Percentiles rank a stretch among this genome's conserved stretches.
These are phyloP conservation scores for Porodaedalea pini DNA, from an alignment of 1,284 basidiomycete genomes.

Conservation along the genomic window DNA sequence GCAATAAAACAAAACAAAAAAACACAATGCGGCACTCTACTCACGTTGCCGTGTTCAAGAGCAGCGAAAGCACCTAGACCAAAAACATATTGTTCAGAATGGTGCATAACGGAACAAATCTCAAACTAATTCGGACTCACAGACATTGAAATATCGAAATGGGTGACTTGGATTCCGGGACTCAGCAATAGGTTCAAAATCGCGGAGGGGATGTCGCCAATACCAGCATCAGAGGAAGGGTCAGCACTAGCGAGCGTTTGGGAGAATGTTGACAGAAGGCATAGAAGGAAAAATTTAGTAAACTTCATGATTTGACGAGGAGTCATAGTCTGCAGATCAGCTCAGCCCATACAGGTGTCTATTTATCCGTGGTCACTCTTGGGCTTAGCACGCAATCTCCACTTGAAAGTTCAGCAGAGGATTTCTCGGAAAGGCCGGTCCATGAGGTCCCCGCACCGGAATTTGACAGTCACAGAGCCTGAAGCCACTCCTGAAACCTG, in stretches of 20 bases:
- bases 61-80: constrained; percentile 9
- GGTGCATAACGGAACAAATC: neutral
- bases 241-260: neutral
- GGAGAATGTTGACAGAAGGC: neutral
- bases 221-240: neutral
- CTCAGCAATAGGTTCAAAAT: constrained; percentile 14
- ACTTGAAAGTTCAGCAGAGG: too few relatives aligned
- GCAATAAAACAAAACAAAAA: too few relatives aligned
- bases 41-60: constrained; percentile 18
- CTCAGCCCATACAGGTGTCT: neutral
- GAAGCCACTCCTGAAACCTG: too few relatives aligned
- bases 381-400: neutral
- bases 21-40: too few relatives aligned
- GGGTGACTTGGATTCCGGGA: constrained; percentile 12
- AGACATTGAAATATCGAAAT: constrained; percentile 6
- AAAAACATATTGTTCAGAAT: neutral
- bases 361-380: neutral
- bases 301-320: constrained; percentile 2
- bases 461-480: too few relatives aligned
- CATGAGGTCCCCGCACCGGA: too few relatives aligned
- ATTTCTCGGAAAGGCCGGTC: too few relatives aligned
- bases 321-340: neutral
- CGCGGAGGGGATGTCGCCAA: constrained; percentile 13
- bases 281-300: neutral
- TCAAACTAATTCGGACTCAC: constrained; percentile 1